phyloP scores from a whole-genome alignment of 2,329 filamentous ascomycete species.

The Xylariomycetidae sp. region DNA sequence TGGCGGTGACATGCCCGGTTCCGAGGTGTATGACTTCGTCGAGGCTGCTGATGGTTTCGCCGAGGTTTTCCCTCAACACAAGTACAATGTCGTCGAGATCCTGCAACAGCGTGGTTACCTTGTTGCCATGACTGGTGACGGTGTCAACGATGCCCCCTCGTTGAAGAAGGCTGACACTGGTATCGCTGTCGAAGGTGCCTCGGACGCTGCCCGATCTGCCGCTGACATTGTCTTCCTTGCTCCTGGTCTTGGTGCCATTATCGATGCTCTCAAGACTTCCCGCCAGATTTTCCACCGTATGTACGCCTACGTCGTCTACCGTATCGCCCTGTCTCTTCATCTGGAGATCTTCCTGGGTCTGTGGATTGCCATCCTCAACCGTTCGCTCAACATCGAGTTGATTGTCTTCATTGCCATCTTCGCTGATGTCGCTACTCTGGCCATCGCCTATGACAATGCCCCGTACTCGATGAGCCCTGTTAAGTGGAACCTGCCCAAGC shows the following conservation, averaged over 20 bases:
- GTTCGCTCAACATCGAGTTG: slow-evolving; percentile 76
- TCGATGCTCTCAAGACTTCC: slow-evolving; percentile 87
- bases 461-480: slow-evolving; percentile 81
- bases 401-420: slow-evolving; percentile 95
- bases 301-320: slow-evolving; percentile 94
- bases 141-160: slow-evolving; percentile 90
- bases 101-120: slow-evolving; percentile 90
- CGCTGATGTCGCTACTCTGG: slow-evolving; percentile 85
- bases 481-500: slow-evolving; percentile 92
- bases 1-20: slow-evolving; percentile 88
- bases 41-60: slow-evolving; percentile 94
- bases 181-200: slow-evolving; percentile 90
- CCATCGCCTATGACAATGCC: slow-evolving; percentile 91
- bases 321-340: slow-evolving; percentile 87
- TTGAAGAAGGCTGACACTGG: slow-evolving; percentile 95
- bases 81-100: slow-evolving; percentile 91
- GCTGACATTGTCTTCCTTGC: slow-evolving; percentile 93
- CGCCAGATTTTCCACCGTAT: slow-evolving; percentile 96
- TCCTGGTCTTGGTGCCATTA: slow-evolving; percentile 86
- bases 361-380: slow-evolving; percentile 86
- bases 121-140: slow-evolving; percentile 94
- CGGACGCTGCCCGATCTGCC: slow-evolving; percentile 84
- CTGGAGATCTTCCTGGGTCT: slow-evolving; percentile 88
- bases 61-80: slow-evolving; percentile 92
- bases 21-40: slow-evolving; percentile 91